Evolutionary conservation across 2,329 filamentous ascomycete species (phyloP), one percentile per base, ranked within the genome.

Genomic region (Daldinia sp.): DNA sequence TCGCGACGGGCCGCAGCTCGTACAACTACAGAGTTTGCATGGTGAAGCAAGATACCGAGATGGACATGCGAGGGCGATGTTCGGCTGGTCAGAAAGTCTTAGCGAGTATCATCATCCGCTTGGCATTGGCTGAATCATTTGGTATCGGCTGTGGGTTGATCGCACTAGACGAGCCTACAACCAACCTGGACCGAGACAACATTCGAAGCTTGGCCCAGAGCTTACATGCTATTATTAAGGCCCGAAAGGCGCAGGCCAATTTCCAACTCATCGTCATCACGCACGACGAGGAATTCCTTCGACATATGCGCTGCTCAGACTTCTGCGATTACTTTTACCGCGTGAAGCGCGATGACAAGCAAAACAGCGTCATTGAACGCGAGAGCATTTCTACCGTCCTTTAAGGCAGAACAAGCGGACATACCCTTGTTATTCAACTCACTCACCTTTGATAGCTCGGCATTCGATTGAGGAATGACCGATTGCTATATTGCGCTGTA

Each of bases 1-100:
- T 87, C 53, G 85, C 85, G 44, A 81, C 89, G 63, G 90, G 89
- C 59, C 94, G 93, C 76, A 90, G 93, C 75, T 92, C 86, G 69
- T 98, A 98, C 86, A 98, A 99, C 82, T 99, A 99, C 84, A 93
- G 96, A 53, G 91, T 99, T 5, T 94, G 93, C 81, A 99, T 99
- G 96, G 90, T 97, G 74, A 99, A 99, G 83, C 92, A 95, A 78
- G 94, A 97, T 76, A 93, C 92, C 0, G 96, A 99, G 81, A 97
- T 99, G 94, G 96, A 99, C 82, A 99, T 99, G 96, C 93, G 96
- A 70, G 97, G 96, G 1, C 93, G 96, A 62, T 99, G 96, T 85
- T 97, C 93, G 73, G 96, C 96, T 0, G 96, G 96, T 3, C 96
- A 99, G 79, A 98, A 97, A 81, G 95, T 99, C 30, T 88, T 99